A percentile compares a stretch with the other conserved stretches of the same genome.
Conservation (phyloP, 768 basidiomycete genomes). For the Termitomyces bulborhizus region DNA sequence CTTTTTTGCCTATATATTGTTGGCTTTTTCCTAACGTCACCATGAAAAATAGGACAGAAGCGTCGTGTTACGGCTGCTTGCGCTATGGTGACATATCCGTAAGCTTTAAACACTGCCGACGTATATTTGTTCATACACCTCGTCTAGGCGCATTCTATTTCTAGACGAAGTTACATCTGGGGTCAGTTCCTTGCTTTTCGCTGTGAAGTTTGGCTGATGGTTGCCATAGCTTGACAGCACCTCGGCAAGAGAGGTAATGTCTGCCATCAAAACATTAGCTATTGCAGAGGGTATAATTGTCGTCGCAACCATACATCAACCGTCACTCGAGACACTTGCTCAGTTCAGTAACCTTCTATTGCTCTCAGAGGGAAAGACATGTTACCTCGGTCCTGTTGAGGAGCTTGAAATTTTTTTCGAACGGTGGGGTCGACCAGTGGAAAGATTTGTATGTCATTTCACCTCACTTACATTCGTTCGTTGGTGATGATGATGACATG, state of each 20-base stretch:
- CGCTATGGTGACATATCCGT: slow-evolving; percentile 53
- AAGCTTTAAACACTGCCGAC: slow-evolving; percentile 8
- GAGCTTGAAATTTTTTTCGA: slow-evolving; percentile 34
- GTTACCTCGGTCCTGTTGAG: slow-evolving; percentile 36
- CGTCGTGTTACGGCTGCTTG: slow-evolving; percentile 56
- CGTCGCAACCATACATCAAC: slow-evolving; percentile 66
- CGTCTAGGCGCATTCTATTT: slow-evolving; percentile 41
- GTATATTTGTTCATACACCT: not conserved
- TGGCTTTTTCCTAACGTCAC: not conserved
- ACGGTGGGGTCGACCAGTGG: slow-evolving; percentile 32
- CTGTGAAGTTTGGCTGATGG: not conserved
- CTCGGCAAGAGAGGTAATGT: slow-evolving; percentile 35
- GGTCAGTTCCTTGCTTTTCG: slow-evolving; percentile 16
- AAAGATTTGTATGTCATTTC: slow-evolving; percentile 21
- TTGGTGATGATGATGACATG: slow-evolving; percentile 12
- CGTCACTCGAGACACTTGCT: slow-evolving; percentile 50
- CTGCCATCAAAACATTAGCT: slow-evolving; percentile 38
- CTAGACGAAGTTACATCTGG: slow-evolving; percentile 61
- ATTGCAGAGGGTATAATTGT: slow-evolving; percentile 45
- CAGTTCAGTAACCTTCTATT: slow-evolving; percentile 57
- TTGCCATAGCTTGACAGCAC: slow-evolving; percentile 39
- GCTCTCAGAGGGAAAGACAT: slow-evolving; percentile 45
- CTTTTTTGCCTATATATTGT: not conserved
- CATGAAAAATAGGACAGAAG: slow-evolving; percentile 40
- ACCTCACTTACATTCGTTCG: not conserved